Conservation (phyloP, 768 basidiomycete species). For the Cyclocybe cylindracea region DNA sequence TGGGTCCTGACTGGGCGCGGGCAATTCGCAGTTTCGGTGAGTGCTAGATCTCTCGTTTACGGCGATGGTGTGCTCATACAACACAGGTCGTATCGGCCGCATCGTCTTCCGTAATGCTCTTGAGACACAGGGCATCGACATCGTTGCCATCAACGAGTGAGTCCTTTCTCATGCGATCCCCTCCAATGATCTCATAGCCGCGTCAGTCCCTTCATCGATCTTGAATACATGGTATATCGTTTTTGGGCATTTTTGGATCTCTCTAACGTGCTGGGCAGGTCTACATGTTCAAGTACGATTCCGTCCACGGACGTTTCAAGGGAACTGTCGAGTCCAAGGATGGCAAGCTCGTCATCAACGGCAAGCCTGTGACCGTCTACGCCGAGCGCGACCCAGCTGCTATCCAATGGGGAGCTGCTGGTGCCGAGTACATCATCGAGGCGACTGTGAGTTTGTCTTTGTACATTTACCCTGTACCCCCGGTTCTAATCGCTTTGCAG, state of each 20-base stretch:
- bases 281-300: conserved; percentile 99
- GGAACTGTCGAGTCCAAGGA: conserved; percentile 81
- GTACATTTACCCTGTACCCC: conserved; percentile 8
- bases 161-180: conserved; percentile 25
- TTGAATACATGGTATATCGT: conserved; percentile 86
- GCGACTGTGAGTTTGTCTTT: conserved; percentile 66
- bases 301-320: conserved; percentile 91
- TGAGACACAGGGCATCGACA: conserved; percentile 68
- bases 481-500: conserved; percentile 33
- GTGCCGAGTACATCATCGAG: conserved; percentile 94
- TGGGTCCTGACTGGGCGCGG: conserved; percentile 7
- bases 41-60: conserved; percentile 21
- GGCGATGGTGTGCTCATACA: conserved; percentile 5
- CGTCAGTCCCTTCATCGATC: conserved; percentile 93
- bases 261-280: conserved; percentile 46
- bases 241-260: not conserved
- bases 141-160: conserved; percentile 94
- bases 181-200: conserved; percentile 1
- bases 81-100: conserved; percentile 95
- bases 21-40: conserved; percentile 67
- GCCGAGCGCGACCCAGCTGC: conserved; percentile 83
- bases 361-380: conserved; percentile 75
- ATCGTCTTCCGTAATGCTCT: conserved; percentile 97
- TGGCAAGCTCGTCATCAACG: conserved; percentile 87
- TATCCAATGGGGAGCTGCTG: conserved; percentile 81